Conservation (phyloP, 352 stramenopile genomes). For the Phytophthora brassicae region DNA sequence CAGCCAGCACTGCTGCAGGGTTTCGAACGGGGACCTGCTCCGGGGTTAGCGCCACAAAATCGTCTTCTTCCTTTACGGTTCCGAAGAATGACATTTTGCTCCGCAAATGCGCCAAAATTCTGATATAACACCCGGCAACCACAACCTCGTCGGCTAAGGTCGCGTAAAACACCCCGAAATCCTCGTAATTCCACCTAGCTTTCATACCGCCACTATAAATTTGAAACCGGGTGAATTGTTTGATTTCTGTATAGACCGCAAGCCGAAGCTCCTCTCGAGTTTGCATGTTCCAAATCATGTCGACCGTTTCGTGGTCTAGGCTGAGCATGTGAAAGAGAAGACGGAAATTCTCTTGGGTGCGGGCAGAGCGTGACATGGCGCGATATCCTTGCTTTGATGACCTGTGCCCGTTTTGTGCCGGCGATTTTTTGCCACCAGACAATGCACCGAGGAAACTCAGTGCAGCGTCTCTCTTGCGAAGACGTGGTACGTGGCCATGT, state of each 20-base stretch:
- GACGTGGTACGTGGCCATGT: slow-evolving; percentile 21
- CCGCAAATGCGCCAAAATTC: slow-evolving; percentile 51
- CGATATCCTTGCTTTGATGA: slow-evolving; percentile 18
- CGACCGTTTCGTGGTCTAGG: slow-evolving; percentile 90
- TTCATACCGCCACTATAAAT: slow-evolving; percentile 62
- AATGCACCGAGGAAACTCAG: slow-evolving; percentile 45
- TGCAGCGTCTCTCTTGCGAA: slow-evolving; percentile 73
- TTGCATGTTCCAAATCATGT: slow-evolving; percentile 94
- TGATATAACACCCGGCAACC: slow-evolving; percentile 91
- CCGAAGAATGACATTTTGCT: slow-evolving; percentile 55
- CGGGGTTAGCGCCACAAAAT: slow-evolving; percentile 44
- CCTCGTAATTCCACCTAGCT: slow-evolving; percentile 95
- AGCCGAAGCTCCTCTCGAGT: slow-evolving; percentile 89
- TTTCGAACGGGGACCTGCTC: slow-evolving; percentile 63
- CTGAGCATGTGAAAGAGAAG: slow-evolving; percentile 94
- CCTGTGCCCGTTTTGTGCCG: slow-evolving; percentile 12
- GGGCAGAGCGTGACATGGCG: slow-evolving; percentile 27
- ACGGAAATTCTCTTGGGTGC: slow-evolving; percentile 90
- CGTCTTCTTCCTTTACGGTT: slow-evolving; percentile 48
- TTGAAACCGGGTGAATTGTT: slow-evolving; percentile 79
- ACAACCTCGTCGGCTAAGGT: slow-evolving; percentile 86
- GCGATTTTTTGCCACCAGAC: slow-evolving; percentile 23
- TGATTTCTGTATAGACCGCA: slow-evolving; percentile 83
- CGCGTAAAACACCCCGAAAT: slow-evolving; percentile 92
- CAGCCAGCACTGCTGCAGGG: slow-evolving; percentile 50